Base-by-base conservation (phyloP, 306 rosid genomes). In the Cicer pinnatifidum region DNA sequence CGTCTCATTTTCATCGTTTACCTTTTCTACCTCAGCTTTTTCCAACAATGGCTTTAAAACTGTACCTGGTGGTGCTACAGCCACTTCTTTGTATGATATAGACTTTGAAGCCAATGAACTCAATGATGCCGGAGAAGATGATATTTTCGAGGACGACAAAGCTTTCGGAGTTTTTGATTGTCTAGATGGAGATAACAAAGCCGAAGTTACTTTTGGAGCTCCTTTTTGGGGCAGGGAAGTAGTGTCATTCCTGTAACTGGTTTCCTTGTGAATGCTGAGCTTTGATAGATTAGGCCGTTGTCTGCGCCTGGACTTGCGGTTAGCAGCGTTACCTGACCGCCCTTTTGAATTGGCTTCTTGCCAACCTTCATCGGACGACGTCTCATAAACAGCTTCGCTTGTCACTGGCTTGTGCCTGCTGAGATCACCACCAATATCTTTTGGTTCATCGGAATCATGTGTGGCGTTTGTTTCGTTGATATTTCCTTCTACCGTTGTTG, bases 41-140 rank as follows among this genome's bases (percentile, higher is more conserved):
- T 87, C 96, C 60, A 65, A 59, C 67, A 79, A 59, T 17, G 90
- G 91, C 88, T 84, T 85, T 72, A 87, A 81, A 80, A 91, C 85
- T 0, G 97, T 89, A 56, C 98, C 98, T 56, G 98, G 97, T 8
- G 97, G 96, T 65, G 98, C 95, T 81, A 87, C 64, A 71, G 97
- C 98, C 48, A 94, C 98, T 87, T 91, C 95, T 87, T 94, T 94
- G 94, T 94, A 94, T 46, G 98, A 89, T 78, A 91, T 47, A 78
- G 92, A 87, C 80, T 89, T 91, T 44, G 90, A 91, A 73, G 97
- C 86, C 87, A 91, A 79, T 53, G 92, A 59, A 71, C 87, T 77
- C 69, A 83, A 81, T 60, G 85, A 69, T 54, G 85, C 71, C 20
- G 96, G 80, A 65, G 78, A 40, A 45, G 91, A 66, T 10, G 81